Evolutionary conservation across 2,329 filamentous ascomycete genomes (phyloP).

Genomic region (Aspergillus hiratsukae): DNA sequence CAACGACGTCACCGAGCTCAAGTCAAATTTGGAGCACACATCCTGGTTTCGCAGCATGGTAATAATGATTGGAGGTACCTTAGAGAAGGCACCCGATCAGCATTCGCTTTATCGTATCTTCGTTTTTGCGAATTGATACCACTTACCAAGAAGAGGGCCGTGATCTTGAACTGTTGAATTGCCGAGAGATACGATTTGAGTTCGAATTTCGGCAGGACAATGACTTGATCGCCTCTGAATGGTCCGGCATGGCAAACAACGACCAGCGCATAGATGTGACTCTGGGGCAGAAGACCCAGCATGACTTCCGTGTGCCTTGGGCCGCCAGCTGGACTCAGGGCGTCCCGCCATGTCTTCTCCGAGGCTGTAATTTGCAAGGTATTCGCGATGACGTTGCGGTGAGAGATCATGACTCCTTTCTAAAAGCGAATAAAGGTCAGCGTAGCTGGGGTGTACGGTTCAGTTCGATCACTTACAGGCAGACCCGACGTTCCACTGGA

Average conservation of each 20-base stretch:
- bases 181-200: slow-evolving; percentile 59
- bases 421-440: slow-evolving; percentile 29
- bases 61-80: slow-evolving; percentile 80
- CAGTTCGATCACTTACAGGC: slow-evolving; percentile 49
- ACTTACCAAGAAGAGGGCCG: slow-evolving; percentile 60
- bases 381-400: slow-evolving; percentile 74
- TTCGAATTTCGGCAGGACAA: slow-evolving; percentile 71
- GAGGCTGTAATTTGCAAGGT: slow-evolving; percentile 57
- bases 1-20: slow-evolving; percentile 61
- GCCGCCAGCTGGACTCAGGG: slow-evolving; percentile 30
- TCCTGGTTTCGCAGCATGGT: slow-evolving; percentile 63
- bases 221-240: slow-evolving; percentile 68
- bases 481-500: slow-evolving; percentile 75
- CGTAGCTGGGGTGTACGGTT: not conserved
- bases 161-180: slow-evolving; percentile 66
- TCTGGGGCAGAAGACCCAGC: slow-evolving; percentile 71
- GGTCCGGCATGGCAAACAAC: slow-evolving; percentile 62
- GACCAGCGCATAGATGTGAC: slow-evolving; percentile 75
- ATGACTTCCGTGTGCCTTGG: slow-evolving; percentile 50
- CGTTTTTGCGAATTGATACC: not conserved
- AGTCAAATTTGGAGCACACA: slow-evolving; percentile 61
- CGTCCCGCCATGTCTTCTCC: slow-evolving; percentile 39
- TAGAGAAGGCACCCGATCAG: not conserved
- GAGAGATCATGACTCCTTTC: slow-evolving; percentile 83
- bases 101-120: not conserved